Percentiles rank a stretch among this genome's conserved stretches.
Conservation (phyloP, 768 basidiomycete genomes). For the Favolaschia claudopus region DNA sequence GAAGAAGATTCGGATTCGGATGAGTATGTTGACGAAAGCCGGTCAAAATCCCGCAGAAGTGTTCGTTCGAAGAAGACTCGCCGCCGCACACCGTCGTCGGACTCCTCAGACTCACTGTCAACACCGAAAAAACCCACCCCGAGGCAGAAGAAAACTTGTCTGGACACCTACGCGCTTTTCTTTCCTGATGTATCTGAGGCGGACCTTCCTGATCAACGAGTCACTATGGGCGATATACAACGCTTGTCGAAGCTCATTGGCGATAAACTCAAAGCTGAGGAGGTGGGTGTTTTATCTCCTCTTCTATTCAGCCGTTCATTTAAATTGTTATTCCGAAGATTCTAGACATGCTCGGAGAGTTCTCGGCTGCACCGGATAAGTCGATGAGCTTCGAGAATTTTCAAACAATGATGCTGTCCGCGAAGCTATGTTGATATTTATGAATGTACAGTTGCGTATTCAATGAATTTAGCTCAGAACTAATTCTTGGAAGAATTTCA, state of each 20-base stretch:
- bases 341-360: conserved; percentile 80
- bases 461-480: too few species aligned
- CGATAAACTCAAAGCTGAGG: conserved; percentile 77
- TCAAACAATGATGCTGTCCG: conserved; percentile 73
- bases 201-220: conserved; percentile 57
- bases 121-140: conserved; percentile 46
- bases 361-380: conserved; percentile 74
- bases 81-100: conserved; percentile 9
- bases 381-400: conserved; percentile 76
- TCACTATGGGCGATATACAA: conserved; percentile 73
- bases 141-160: conserved; percentile 61
- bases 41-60: conserved; percentile 30
- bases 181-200: conserved; percentile 63
- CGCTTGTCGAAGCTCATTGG: conserved; percentile 67
- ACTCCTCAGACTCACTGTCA: conserved; percentile 4
- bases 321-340: conserved; percentile 51
- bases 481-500: too few species aligned
- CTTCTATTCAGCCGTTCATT: not conserved
- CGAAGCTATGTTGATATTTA: conserved; percentile 62
- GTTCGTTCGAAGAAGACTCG: conserved; percentile 3
- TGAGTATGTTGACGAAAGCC: conserved; percentile 40
- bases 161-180: conserved; percentile 74
- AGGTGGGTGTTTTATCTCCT: conserved; percentile 52
- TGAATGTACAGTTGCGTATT: too few species aligned
- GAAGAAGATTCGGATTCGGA: conserved; percentile 35